Conservation (phyloP, 1,284 basidiomycete genomes). For the Rhodotorula sp. region DNA sequence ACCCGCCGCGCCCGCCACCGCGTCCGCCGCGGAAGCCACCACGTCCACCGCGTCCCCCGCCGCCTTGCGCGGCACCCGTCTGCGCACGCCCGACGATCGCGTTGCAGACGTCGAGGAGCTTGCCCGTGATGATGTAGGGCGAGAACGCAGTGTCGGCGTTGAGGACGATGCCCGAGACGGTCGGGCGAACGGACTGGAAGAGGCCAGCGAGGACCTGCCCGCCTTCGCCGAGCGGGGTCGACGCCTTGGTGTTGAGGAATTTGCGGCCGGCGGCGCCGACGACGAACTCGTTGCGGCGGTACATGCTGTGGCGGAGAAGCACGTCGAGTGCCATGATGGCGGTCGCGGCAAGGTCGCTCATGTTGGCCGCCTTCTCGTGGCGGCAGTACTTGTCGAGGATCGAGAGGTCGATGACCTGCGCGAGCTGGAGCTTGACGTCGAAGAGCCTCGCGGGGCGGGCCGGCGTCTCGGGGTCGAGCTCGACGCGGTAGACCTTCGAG, state of each 20-base stretch:
- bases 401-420: slow-evolving; percentile 22
- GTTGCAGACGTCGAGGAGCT: slow-evolving; percentile 23
- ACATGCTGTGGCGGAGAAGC: slow-evolving; percentile 31
- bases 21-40: slow-evolving; percentile 18
- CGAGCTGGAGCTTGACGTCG: slow-evolving; percentile 31
- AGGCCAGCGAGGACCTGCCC: slow-evolving; percentile 30
- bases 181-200: slow-evolving; percentile 28
- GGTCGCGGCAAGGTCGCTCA: slow-evolving; percentile 18
- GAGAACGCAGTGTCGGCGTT: slow-evolving; percentile 38
- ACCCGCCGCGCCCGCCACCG: background rate
- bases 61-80: background rate
- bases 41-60: slow-evolving; percentile 1
- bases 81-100: slow-evolving; percentile 25
- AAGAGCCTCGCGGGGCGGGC: slow-evolving; percentile 9
- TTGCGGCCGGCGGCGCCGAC: slow-evolving; percentile 29
- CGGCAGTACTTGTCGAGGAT: slow-evolving; percentile 22
- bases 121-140: slow-evolving; percentile 28
- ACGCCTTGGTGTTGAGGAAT: slow-evolving; percentile 19
- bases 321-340: slow-evolving; percentile 35
- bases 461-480: slow-evolving; percentile 21
- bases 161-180: slow-evolving; percentile 28
- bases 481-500: slow-evolving; percentile 18
- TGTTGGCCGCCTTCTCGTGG: slow-evolving; percentile 5
- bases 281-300: slow-evolving; percentile 10
- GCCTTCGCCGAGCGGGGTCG: slow-evolving; percentile 22